Evolutionary conservation across 2,329 filamentous ascomycete genomes (phyloP), one percentile per base, ranked within the genome.

Genomic region (Lasiodiplodia gonubiensis): DNA sequence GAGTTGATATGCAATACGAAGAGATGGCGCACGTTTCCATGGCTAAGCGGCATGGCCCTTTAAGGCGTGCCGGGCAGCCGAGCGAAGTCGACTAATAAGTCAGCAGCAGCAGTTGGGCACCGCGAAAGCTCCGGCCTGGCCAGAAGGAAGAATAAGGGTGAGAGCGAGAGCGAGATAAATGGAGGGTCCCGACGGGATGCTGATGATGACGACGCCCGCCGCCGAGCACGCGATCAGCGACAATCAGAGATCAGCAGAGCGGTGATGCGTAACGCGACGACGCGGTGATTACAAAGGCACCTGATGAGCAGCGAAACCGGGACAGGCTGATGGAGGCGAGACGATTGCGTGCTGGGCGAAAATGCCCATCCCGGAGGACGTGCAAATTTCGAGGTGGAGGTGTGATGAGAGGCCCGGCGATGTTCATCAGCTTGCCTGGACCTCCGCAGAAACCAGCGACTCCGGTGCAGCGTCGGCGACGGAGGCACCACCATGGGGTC

Each of bases 131-230:
- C 42, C 42, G 42, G 42, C 1, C 18, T 18, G 39, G 39, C 39
- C 18, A 21, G 21, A 16, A n/a, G 42, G 18, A 21, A 11, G 7
- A 46, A 46, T 46, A 46, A 46, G 42, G 42, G 42, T 46, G 42
- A 46, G 42, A 46, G 42, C 42, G 42, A 46, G 42, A 46, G 42
- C 42, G 42, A 46, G 42, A 46, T 46, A 46, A 46, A 46, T 46
- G n/a, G 42, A 46, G 49, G 49, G 49, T 52, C 49, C 49, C 14
- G n/a, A 8, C 14, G 14, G 49, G 25, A 25, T 23, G 49, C 25
- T 52, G 49, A 52, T 51, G 48, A 52, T 27, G 49, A 52, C 49
- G 49, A 46, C 49, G 49, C 49, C 12, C 49, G 21, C 48, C 11
- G 25, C 8, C 42, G 42, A 46, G 42, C 42, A 46, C 42, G 42